Evolutionary conservation across 1,139 yeast genomes (phyloP).

Genomic region (Kodamaea plutei): DNA sequence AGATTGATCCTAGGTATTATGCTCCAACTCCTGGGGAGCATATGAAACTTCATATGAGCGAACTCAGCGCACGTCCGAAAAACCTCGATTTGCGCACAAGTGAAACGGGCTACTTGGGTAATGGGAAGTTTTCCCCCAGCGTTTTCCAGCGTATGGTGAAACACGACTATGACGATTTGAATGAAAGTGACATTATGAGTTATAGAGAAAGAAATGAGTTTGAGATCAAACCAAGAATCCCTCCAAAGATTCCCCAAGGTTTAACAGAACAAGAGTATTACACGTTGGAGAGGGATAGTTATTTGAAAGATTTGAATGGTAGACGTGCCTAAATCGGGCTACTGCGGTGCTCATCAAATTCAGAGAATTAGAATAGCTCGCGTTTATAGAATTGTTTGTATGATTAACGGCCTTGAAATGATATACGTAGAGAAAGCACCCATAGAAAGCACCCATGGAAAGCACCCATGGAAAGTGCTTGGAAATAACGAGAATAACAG

Average conservation of each 20-base stretch:
- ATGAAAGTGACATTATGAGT: conserved; percentile 13
- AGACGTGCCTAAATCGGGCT: too few relatives aligned
- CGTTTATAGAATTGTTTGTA: too few relatives aligned
- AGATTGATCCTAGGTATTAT: conserved; percentile 41
- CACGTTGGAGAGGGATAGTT: conserved; percentile 39
- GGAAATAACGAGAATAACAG: too few relatives aligned
- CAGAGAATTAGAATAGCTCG: too few relatives aligned
- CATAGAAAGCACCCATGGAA: too few relatives aligned
- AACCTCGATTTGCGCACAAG: conserved; percentile 16
- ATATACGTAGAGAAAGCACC: too few relatives aligned
- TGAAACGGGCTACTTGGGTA: conserved; percentile 23
- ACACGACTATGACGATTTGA: conserved; percentile 10
- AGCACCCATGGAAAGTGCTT: too few relatives aligned
- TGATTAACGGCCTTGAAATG: too few relatives aligned
- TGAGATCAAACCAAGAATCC: conserved; percentile 48
- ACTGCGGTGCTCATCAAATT: too few relatives aligned
- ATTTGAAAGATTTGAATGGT: conserved; percentile 43
- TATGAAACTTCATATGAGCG: conserved; percentile 7
- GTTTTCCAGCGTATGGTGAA: conserved; percentile 25
- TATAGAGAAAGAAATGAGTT: conserved; percentile 37
- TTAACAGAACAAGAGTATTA: conserved; percentile 46
- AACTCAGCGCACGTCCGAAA: conserved; percentile 4
- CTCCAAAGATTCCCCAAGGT: conserved; percentile 55
- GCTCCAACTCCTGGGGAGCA: conserved; percentile 49
- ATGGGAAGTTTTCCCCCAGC: conserved; percentile 38